Conservation (phyloP, 352 stramenopile species). For the Pythium coloratum region DNA sequence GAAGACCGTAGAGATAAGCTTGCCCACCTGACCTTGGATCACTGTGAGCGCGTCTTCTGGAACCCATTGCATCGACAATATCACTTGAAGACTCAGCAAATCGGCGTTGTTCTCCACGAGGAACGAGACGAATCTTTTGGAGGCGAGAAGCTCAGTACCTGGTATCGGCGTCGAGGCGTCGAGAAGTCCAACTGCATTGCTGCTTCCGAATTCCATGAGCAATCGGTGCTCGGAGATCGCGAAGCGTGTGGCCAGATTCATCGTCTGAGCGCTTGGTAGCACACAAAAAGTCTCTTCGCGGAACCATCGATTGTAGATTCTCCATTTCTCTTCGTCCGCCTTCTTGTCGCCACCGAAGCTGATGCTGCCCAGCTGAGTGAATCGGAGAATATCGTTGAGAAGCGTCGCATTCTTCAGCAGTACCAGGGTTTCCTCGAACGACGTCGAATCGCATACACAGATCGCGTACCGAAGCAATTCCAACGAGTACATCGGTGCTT, state of each 20-base stretch:
- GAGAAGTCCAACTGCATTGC: conserved; percentile 17
- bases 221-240: conserved; percentile 57
- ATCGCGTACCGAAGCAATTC: conserved; percentile 64
- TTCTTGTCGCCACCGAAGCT: conserved; percentile 5
- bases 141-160: conserved; percentile 46
- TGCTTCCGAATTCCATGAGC: conserved; percentile 25
- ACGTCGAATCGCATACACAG: conserved; percentile 52
- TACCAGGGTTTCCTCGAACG: conserved; percentile 62
- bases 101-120: conserved; percentile 65
- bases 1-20: conserved; percentile 67
- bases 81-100: conserved; percentile 60
- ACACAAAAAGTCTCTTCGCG: conserved; percentile 49
- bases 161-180: conserved; percentile 15
- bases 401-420: conserved; percentile 59
- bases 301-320: conserved; percentile 60
- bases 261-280: conserved; percentile 47
- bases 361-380: conserved; percentile 37
- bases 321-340: conserved; percentile 17
- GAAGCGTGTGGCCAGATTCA: conserved; percentile 61
- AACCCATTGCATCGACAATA: conserved; percentile 60
- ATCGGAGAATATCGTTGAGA: conserved; percentile 50
- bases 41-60: conserved; percentile 53
- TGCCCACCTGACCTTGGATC: conserved; percentile 48
- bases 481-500: conserved; percentile 54
- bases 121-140: conserved; percentile 69